phyloP scores from a whole-genome alignment of 192 early-diverging fungal genomes.

The Podochytrium sp. region DNA sequence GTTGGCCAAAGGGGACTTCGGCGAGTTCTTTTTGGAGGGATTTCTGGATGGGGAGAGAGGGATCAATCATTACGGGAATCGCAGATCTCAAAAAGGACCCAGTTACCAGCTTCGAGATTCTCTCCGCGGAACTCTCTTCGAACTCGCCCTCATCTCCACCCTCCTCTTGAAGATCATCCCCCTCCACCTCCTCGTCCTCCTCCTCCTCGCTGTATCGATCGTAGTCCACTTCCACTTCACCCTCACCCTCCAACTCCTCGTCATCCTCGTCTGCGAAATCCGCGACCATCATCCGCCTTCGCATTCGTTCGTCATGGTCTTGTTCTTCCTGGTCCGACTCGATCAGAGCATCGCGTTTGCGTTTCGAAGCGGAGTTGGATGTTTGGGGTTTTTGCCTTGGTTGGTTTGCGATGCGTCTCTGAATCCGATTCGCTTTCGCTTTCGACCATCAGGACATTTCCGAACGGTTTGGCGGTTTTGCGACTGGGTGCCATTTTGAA shows the following conservation, averaged over 20 bases:
- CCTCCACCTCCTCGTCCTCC: not conserved
- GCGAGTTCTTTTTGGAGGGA: slow-evolving; percentile 53
- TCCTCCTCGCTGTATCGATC: not conserved
- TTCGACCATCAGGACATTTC: slow-evolving; percentile 11
- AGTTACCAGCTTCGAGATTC: not conserved
- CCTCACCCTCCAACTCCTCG: not conserved
- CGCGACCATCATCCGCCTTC: not conserved
- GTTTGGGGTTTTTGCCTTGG: not conserved
- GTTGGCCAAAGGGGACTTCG: slow-evolving; percentile 78
- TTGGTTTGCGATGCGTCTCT: not conserved
- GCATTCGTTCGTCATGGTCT: slow-evolving; percentile 1
- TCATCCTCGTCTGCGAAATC: slow-evolving; percentile 10
- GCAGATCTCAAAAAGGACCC: not conserved
- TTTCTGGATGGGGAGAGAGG: not conserved
- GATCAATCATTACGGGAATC: not conserved
- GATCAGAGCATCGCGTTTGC: not conserved
- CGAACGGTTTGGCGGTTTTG: too few species aligned
- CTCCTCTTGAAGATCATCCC: not conserved
- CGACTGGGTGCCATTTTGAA: too few species aligned
- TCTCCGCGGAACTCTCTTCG: not conserved
- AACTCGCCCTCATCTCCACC: not conserved
- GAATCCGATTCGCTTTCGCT: not conserved
- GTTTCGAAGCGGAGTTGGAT: too few species aligned
- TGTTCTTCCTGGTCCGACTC: not conserved
- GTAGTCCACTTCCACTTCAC: not conserved